Base-by-base conservation (phyloP, 106 monocot genomes). In the Agapanthus africanus region DNA sequence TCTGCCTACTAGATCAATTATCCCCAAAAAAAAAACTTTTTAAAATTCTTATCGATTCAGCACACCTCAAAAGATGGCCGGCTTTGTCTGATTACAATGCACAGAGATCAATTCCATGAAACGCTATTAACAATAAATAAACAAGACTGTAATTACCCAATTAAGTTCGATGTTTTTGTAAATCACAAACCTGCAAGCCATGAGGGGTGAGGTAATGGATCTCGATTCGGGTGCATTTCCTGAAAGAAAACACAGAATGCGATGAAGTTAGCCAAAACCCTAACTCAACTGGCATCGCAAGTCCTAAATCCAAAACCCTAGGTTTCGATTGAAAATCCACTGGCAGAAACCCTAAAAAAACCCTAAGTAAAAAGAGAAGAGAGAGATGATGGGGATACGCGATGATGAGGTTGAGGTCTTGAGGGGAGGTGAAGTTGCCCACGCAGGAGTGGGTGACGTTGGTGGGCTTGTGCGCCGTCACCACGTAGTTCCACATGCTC, bases 401-500 rank as follows among this genome's bases (percentile, higher is more conserved):
- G 40, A 97, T 86, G 66, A 97, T 89, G 75, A 97, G 91, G 70
- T 97, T 97, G 66, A 97, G 95, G 76, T 97, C 88, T 41, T 97
- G 88, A 8, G 91, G 86, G 67, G 78, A 74, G 78, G 95, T 97
- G 88, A 97, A 97, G 80, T 97, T 97, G 67, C 95, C 95, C 57
- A 97, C 95, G 77, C 91, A 87, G 28, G 95, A 97, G 76, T 97
- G 95, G 69, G 91, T 86, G 50, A 92, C 95, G 78, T 82, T 89
- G 32, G 95, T 97, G 40, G 95, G 95, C 84, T 91, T 97, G 74
- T 97, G 95, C 30, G 95, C 95, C 86, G 95, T 97, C 71, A 97
- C 95, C 30, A 92, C 95, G 72, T 97, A 97, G 75, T 97, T 97
- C 95, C 95, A 97, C 74, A 92, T 76, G 73, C 91, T 97, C 95